Conservation (phyloP, 2,329 filamentous ascomycete genomes). For the Didymella lethalis region DNA sequence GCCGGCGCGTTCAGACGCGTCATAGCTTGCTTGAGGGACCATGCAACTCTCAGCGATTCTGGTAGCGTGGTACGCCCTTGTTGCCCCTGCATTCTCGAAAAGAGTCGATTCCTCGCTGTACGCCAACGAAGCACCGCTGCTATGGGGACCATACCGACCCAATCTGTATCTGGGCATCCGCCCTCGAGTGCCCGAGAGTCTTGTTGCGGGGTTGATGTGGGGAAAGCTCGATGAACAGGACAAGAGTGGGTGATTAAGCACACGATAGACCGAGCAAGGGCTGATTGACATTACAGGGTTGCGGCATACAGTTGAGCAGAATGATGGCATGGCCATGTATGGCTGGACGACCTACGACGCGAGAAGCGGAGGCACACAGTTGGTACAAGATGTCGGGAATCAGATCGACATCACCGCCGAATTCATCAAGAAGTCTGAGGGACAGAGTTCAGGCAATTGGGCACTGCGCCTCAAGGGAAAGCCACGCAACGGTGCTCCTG, state of each 20-base stretch:
- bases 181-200: conserved; percentile 78
- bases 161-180: conserved; percentile 93
- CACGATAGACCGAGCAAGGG: neutral
- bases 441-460: conserved; percentile 88
- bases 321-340: conserved; percentile 90
- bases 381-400: conserved; percentile 86
- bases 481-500: conserved; percentile 70
- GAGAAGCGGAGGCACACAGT: conserved; percentile 81
- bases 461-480: conserved; percentile 82
- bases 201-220: conserved; percentile 88
- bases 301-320: conserved; percentile 91
- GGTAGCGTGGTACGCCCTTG: conserved; percentile 25
- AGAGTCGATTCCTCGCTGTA: conserved; percentile 24
- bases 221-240: conserved; percentile 80
- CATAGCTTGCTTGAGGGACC: conserved; percentile 9
- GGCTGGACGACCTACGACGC: conserved; percentile 97
- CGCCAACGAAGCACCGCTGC: conserved; percentile 74
- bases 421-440: conserved; percentile 89
- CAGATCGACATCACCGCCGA: conserved; percentile 86
- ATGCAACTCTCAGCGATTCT: conserved; percentile 35
- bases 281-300: conserved; percentile 59
- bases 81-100: conserved; percentile 20
- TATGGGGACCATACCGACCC: conserved; percentile 95
- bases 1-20: conserved; percentile 21
- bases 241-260: conserved; percentile 64